Evolutionary conservation across 1,284 basidiomycete genomes (phyloP).

Genomic region (Ceratobasidium papillatum): DNA sequence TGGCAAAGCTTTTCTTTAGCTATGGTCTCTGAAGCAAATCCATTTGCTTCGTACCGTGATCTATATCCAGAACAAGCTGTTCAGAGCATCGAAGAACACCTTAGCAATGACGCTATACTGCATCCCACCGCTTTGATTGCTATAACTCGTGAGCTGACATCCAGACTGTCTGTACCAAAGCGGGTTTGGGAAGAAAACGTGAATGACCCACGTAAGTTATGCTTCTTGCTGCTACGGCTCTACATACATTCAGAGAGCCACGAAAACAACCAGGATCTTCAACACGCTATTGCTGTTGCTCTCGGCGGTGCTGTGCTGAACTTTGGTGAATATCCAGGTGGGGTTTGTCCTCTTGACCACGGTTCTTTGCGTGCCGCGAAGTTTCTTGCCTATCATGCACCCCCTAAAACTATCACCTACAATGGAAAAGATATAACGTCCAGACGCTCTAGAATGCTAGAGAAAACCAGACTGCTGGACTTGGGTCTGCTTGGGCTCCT

Average conservation of each 20-base stretch:
- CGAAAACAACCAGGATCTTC: neutral
- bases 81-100: neutral
- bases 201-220: neutral
- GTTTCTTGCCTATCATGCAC: neutral
- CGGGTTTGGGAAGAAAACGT: neutral
- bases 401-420: neutral
- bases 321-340: neutral
- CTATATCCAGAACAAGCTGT: neutral
- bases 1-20: neutral
- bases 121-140: slow-evolving; percentile 1
- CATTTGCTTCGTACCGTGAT: neutral
- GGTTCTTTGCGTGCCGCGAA: neutral
- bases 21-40: neutral
- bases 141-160: neutral
- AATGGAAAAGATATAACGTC: neutral
- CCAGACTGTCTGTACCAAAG: neutral
- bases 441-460: neutral
- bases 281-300: neutral
- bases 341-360: neutral
- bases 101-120: neutral
- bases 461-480: neutral
- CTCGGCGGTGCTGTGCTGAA: neutral
- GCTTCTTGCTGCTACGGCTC: neutral
- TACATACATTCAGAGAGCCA: neutral
- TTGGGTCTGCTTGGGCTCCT: slow-evolving; percentile 1